Evolutionary conservation across 2,329 filamentous ascomycete species (phyloP), one percentile per base, ranked within the genome.

Genomic region (Cladosporium austrohemisphaericum): DNA sequence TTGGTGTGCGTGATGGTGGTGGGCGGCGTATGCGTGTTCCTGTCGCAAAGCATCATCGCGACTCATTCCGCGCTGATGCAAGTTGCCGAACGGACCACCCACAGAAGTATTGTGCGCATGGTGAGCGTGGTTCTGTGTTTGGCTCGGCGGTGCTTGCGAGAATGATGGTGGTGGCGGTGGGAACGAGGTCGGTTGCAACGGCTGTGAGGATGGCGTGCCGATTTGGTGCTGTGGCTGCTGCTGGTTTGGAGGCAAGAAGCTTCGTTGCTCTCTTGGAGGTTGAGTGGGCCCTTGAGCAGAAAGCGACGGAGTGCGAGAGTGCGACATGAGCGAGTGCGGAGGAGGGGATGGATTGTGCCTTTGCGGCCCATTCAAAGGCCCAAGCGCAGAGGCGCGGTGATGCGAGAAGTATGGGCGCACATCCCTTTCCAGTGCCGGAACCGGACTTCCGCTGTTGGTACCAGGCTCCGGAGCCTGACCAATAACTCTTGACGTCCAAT

Each of bases 341-440:
- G 66, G 66, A 7, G 66, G 65, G 9, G 66, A 66, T 7, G 65
- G 63, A 37, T 65, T 65, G 6, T 53, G 60, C 28, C 64, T 57
- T 36, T 52, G 40, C 14, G 59, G 57, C 26, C 56, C 57, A 32
- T 60, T 62, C 11, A 67, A 52, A 6, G 52, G 48, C n/a, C 58
- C 60, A 22, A 67, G 52, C 22, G 56, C 52, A 9, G 57, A 52
- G 20, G 53, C 48, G 22, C 60, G 59, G 47, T 67, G 65, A 8
- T 51, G 47, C 11, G 59, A 51, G 37, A 59, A 66, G 46, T 59
- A 63, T 19, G 59, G 53, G 26, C 64, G 54, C 9, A 48, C 52
- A 20, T 66, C 64, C 28, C 63, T 52, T 18, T 67, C 65, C 4
- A 64, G 36, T 20, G 50, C 44, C 25, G 50, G 37, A 20, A 37